Evolutionary conservation across 106 monocot genomes (phyloP), one percentile per base, ranked within the genome.

Genomic region (Dioscorea alata): DNA sequence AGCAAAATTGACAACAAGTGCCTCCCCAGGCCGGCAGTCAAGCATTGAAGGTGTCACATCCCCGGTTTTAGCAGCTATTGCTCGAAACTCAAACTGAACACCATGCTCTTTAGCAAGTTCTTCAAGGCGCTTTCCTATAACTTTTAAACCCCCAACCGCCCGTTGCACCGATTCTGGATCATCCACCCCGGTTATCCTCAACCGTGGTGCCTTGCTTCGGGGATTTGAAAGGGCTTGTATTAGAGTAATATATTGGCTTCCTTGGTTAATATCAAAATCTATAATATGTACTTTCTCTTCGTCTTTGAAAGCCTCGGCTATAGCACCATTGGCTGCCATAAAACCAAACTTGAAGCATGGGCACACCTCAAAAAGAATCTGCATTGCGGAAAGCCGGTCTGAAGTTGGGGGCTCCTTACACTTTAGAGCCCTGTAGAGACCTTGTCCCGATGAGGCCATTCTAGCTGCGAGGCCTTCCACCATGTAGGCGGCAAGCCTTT

Each of bases 221-320:
- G 73, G 49, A 4, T 57, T 65, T 14, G 90, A 70, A 66, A 99
- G 71, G 12, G 71, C 66, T 69, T 88, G 85, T 69, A 99, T 85
- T 23, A 99, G 81, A 48, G 81, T 80, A 12, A 90, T 77, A 49
- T 93, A 99, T 57, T 99, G 99, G 77, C 83, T 88, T 48, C 99
- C 93, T 84, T 99, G 99, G 67, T 90, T 93, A 28, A 99, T 80
- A 67, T 99, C 93, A 50, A 99, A 99, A 60, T 99, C 99, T 56
- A 99, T 82, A 0, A 99, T 99, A 71, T 99, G 99, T 13, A 99
- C 78, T 61, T 67, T 87, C 35, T 81, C 80, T 58, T 90, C 87
- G 54, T 87, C 85, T 80, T 78, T 90, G 61, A 76, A 58, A 12
- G 88, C 85, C 74, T 99, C 99, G 9, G 63, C 34, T 49, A 93